phyloP scores from a whole-genome alignment of 495 filamentous ascomycete genomes.

The Penicillium lagena region DNA sequence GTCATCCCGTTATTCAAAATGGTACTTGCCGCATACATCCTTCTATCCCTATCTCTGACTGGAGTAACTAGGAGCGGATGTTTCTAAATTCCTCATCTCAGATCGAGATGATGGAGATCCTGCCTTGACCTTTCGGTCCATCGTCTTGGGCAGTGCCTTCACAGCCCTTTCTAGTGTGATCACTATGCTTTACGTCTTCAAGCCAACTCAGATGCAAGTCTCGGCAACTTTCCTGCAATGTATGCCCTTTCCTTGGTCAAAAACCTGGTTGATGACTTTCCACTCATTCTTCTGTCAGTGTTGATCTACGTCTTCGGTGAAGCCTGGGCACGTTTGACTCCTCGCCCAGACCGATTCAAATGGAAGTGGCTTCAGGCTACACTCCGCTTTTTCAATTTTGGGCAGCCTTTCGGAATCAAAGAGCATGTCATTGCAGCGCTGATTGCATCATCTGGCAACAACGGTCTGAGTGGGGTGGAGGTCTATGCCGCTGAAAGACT shows the following conservation, averaged over 20 bases:
- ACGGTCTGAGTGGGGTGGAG: constrained; percentile 8
- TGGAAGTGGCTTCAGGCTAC: constrained; percentile 10
- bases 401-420: constrained; percentile 14
- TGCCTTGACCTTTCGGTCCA: constrained; percentile 19
- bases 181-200: constrained; percentile 26
- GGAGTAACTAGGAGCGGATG: constrained; percentile 10
- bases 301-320: constrained; percentile 19
- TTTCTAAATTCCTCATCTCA: constrained; percentile 21
- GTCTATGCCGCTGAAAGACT: constrained; percentile 10
- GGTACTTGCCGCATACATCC: constrained; percentile 2
- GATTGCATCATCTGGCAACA: constrained; percentile 13
- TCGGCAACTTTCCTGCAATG: constrained; percentile 21
- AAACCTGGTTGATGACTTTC: too few relatives aligned
- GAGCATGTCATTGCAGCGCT: constrained; percentile 14
- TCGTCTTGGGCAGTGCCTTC: constrained; percentile 19
- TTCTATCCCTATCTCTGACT: background rate
- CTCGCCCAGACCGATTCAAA: constrained; percentile 13
- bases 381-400: constrained; percentile 14
- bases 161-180: constrained; percentile 26
- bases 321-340: constrained; percentile 15
- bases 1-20: constrained; percentile 33
- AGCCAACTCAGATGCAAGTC: constrained; percentile 16
- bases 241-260: constrained; percentile 2
- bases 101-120: constrained; percentile 20
- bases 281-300: constrained; percentile 2